These are phyloP conservation scores for Aspergillus sparsus DNA, from an alignment of 495 filamentous ascomycete species.

Conservation along the genomic window DNA sequence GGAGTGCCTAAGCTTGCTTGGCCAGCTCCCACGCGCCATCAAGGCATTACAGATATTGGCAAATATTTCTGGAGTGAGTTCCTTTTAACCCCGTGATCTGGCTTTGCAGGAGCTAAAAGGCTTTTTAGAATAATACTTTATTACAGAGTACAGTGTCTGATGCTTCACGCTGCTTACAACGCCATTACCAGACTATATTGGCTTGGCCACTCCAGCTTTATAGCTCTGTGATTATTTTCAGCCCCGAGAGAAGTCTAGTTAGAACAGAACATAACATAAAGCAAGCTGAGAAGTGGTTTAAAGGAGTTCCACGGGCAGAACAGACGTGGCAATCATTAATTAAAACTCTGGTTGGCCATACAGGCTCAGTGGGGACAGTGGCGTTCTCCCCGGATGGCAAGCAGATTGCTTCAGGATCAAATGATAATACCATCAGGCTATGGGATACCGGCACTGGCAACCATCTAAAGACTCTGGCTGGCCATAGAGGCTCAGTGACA, in stretches of 20 bases:
- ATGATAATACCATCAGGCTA: too few species aligned
- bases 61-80: neutral
- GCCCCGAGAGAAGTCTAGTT: conserved; percentile 20
- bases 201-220: conserved; percentile 27
- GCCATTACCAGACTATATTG: conserved; percentile 23
- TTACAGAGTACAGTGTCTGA: conserved; percentile 19
- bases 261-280: conserved; percentile 17
- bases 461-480: too few species aligned
- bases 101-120: neutral
- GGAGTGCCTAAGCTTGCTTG: conserved; percentile 31
- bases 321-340: neutral
- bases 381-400: too few species aligned
- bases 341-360: neutral
- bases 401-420: too few species aligned
- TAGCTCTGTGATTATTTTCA: conserved; percentile 23
- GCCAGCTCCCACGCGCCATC: conserved; percentile 21
- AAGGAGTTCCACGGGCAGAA: neutral
- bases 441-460: too few species aligned
- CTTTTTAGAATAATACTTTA: conserved; percentile 9
- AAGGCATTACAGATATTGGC: conserved; percentile 13
- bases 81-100: neutral
- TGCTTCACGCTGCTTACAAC: conserved; percentile 27
- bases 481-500: too few species aligned
- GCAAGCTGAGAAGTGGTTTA: neutral
- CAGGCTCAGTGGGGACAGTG: neutral